Conservation (phyloP, 352 stramenopile species). For the Globisporangium parvum region DNA sequence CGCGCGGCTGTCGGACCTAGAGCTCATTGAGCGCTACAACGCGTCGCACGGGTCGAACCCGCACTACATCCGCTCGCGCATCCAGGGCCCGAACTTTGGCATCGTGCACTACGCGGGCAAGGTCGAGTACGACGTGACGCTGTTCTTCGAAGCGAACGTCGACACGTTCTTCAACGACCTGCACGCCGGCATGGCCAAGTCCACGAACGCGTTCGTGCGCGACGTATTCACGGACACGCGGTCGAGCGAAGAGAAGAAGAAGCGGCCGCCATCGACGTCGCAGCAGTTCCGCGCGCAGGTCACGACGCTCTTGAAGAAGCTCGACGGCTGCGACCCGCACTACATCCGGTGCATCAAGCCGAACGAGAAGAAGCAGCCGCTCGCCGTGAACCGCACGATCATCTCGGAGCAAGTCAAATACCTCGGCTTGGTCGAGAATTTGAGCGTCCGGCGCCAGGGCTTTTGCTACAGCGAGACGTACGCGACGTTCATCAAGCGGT, state of each 20-base stretch:
- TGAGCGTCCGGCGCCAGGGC: slow-evolving; percentile 76
- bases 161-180: slow-evolving; percentile 85
- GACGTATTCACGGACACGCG: slow-evolving; percentile 80
- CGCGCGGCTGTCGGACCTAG: slow-evolving; percentile 56
- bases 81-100: slow-evolving; percentile 66
- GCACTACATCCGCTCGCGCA: slow-evolving; percentile 70
- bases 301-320: slow-evolving; percentile 68
- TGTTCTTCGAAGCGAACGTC: slow-evolving; percentile 83
- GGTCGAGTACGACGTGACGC: slow-evolving; percentile 81
- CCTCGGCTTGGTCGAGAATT: slow-evolving; percentile 77
- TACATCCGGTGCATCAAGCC: slow-evolving; percentile 91
- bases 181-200: slow-evolving; percentile 65
- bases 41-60: slow-evolving; percentile 58
- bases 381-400: slow-evolving; percentile 57
- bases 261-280: slow-evolving; percentile 77
- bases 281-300: slow-evolving; percentile 83
- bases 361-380: slow-evolving; percentile 83
- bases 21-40: slow-evolving; percentile 78
- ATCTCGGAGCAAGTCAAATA: slow-evolving; percentile 76
- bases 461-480: slow-evolving; percentile 85
- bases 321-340: slow-evolving; percentile 85
- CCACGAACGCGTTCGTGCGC: slow-evolving; percentile 62
- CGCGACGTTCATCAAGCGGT: slow-evolving; percentile 75
- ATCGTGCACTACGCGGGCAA: slow-evolving; percentile 84
- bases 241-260: slow-evolving; percentile 74